Conservation (phyloP, 2,329 filamentous ascomycete genomes). For the Monosporascus sp. region DNA sequence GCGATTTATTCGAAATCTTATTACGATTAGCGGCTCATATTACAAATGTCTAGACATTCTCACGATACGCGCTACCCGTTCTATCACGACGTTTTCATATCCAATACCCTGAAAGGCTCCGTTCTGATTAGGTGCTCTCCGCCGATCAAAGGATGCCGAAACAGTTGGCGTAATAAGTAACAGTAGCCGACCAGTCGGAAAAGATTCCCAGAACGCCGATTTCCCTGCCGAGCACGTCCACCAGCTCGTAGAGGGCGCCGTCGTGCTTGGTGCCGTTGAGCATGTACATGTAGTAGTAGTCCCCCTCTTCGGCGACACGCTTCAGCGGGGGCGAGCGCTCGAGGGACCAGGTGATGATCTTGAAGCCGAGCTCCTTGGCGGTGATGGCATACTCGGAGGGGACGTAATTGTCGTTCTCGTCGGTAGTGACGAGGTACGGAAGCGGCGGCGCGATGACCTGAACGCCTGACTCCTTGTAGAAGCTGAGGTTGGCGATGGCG, state of each 20-base stretch:
- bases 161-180: conserved; percentile 69
- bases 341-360: conserved; percentile 64
- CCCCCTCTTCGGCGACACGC: conserved; percentile 38
- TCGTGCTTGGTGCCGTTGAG: conserved; percentile 52
- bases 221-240: conserved; percentile 58
- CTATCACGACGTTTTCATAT: too few species aligned
- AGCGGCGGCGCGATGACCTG: conserved; percentile 59
- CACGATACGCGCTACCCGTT: too few species aligned
- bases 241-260: conserved; percentile 60
- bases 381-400: conserved; percentile 57
- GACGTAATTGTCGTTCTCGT: conserved; percentile 48
- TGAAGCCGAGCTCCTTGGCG: conserved; percentile 55
- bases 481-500: conserved; percentile 52
- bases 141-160: conserved; percentile 33
- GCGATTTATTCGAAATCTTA: too few species aligned
- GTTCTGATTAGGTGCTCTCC: too few species aligned
- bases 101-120: too few species aligned
- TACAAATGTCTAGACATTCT: too few species aligned
- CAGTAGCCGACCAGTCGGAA: conserved; percentile 63
- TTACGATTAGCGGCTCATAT: too few species aligned
- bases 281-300: conserved; percentile 53
- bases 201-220: conserved; percentile 60
- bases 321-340: conserved; percentile 59
- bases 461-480: conserved; percentile 52
- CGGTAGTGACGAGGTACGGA: conserved; percentile 52